Evolutionary conservation across 345 rosid genomes (phyloP).

Genomic region (Camelina hispida): DNA sequence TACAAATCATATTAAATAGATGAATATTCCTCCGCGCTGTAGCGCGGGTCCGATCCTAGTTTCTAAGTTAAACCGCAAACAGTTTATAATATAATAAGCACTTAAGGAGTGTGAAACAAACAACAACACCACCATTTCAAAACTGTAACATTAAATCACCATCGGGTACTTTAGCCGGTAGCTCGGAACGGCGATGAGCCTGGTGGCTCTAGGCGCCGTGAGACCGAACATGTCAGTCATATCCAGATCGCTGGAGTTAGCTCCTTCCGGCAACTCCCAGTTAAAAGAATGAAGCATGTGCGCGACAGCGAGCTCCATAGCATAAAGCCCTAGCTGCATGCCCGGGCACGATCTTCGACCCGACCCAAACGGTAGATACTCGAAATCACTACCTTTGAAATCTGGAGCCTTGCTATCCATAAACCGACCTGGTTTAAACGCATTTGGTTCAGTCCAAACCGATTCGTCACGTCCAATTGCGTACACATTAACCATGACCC

Average conservation of each 20-base stretch:
- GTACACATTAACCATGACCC: slow-evolving; percentile 69
- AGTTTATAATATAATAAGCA: too few relatives aligned
- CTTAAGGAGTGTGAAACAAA: too few relatives aligned
- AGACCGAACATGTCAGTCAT: slow-evolving; percentile 78
- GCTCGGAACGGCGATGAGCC: slow-evolving; percentile 64
- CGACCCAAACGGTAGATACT: slow-evolving; percentile 78
- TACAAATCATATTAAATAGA: too few relatives aligned
- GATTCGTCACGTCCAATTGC: slow-evolving; percentile 64
- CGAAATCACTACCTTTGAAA: slow-evolving; percentile 63
- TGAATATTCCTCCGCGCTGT: too few relatives aligned
- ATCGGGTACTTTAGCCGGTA: slow-evolving; percentile 53
- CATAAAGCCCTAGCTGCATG: slow-evolving; percentile 77
- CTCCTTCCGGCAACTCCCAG: slow-evolving; percentile 74
- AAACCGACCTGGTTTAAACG: slow-evolving; percentile 64
- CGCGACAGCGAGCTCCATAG: slow-evolving; percentile 65
- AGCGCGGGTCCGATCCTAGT: too few relatives aligned
- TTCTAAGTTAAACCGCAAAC: too few relatives aligned
- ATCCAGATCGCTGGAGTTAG: slow-evolving; percentile 61
- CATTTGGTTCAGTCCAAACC: slow-evolving; percentile 65
- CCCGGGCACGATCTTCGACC: slow-evolving; percentile 89
- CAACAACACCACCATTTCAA: too few relatives aligned
- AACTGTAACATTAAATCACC: background rate
- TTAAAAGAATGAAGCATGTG: slow-evolving; percentile 73
- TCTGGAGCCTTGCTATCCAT: slow-evolving; percentile 55
- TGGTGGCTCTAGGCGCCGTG: slow-evolving; percentile 71